Base-by-base conservation (phyloP, 306 rosid genomes). In the Fagus sylvatica region DNA sequence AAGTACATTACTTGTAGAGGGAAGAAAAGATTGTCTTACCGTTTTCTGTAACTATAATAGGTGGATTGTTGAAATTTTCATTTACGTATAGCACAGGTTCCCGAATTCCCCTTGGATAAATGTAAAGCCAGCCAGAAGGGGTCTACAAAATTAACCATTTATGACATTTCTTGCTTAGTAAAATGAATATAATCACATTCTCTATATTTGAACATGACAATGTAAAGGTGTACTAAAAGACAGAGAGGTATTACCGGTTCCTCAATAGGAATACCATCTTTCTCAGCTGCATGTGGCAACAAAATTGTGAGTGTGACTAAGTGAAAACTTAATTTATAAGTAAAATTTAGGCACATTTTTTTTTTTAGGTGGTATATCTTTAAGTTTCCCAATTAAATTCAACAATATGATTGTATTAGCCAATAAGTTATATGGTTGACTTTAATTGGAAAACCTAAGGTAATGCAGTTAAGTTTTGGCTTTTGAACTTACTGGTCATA, bases 31-130 rank as follows among this genome's bases (percentile, higher is more conserved):
- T 19, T 13, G 30, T 22, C 7, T 53, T 83, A 89, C 96, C 96
- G 57, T 89, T 91, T 73, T 91, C 96, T 17, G 90, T 91, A 22
- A 91, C 73, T 81, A 78, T 80, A 41, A 91, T 65, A 1, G 74
- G 39, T 30, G 94, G 92, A 57, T 86, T 73, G 6, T 86, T 82
- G 81, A 83, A 90, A 0, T 68, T 69, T 9, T 71, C 41, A 71
- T 53, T 84, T 30, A 88, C 33, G 30, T 86, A 57, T 19, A 33
- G 6, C 76, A 79, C 4, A 43, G 86, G 76, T 33, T 51, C 43
- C 62, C 53, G 80, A 51, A 91, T 69, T 69, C 96, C 92, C 70
- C 67, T 79, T 0, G 96, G 96, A 73, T 77, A 81, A 40, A 87
- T 69, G 69, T 7, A 79, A n/a, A 91, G 88, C 93, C 93, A 91